Base-by-base conservation (phyloP, 768 basidiomycete genomes). In the Tylopilus rubrobrunneus region DNA sequence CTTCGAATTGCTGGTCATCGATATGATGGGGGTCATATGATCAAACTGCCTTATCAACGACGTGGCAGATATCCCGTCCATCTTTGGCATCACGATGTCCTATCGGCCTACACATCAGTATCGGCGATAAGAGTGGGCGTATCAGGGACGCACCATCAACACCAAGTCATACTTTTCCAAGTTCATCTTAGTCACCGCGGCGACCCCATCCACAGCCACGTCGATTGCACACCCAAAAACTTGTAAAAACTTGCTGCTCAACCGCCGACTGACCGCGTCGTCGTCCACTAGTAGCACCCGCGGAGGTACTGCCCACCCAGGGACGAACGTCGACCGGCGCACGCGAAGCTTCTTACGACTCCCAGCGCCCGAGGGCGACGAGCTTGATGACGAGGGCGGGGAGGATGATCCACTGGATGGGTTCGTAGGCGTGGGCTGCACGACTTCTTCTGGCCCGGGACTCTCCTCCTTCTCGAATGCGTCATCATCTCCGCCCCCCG, bases 111-210 rank as follows among this genome's bases (percentile, higher is more conserved):
- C 53, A 7, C 15, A 11, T 53, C 9, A 52, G 8, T 7, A 21
- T 31, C 49, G 31, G 15, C 7, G 14, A 34, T 11, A 25, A 19
- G 19, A 14, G 7, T 2, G 17, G 7, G 14, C 3, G 47, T 42
- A 37, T 50, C 14, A 2, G n/a, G 25, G 15, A 76, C 84, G 41
- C 59, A 90, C 91, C 95, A 98, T 98, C 53, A 98, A 68, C 56
- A 97, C 93, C 65, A 98, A 70, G 71, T 98, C 96, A 68, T 97
- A 98, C 75, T 94, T 93, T 63, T 90, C 91, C 67, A 89, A 67
- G 72, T 96, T 95, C 92, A 98, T 97, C 80, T 92, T 96, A 62
- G 88, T 87, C 50, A 98, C 93, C 0, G 96, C 96, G 1, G 83
- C 84, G 5, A 92, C 82, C 0, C 95, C 96, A 67, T 98, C 93